Evolutionary conservation across 2,329 filamentous ascomycete species (phyloP).

Genomic region (Verticillium longisporum): DNA sequence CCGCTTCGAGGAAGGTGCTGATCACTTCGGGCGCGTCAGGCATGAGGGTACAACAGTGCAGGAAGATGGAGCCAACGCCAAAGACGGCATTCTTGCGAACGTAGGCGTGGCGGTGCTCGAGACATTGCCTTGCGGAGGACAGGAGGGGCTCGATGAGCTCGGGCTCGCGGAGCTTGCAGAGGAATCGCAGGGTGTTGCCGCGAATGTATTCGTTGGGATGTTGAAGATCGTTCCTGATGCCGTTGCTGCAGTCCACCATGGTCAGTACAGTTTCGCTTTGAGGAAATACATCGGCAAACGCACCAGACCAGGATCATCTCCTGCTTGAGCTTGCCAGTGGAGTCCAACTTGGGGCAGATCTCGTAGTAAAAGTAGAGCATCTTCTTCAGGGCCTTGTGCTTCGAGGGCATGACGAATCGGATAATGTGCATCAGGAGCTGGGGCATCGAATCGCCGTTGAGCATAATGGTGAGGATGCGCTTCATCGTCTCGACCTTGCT

Average conservation of each 20-base stretch:
- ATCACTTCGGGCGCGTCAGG: slow-evolving; percentile 93
- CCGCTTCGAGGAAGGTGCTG: slow-evolving; percentile 78
- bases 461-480: slow-evolving; percentile 92
- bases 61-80: slow-evolving; percentile 85
- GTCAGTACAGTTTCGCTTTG: not conserved
- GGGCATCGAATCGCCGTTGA: slow-evolving; percentile 95
- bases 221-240: slow-evolving; percentile 94
- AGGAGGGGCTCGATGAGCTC: slow-evolving; percentile 95
- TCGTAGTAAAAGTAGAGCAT: slow-evolving; percentile 99
- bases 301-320: slow-evolving; percentile 99
- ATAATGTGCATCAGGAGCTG: slow-evolving; percentile 99
- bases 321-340: slow-evolving; percentile 91
- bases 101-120: slow-evolving; percentile 95
- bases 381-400: slow-evolving; percentile 95
- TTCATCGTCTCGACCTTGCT: slow-evolving; percentile 94
- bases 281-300: slow-evolving; percentile 12
- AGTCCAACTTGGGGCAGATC: slow-evolving; percentile 93
- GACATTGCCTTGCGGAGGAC: slow-evolving; percentile 82
- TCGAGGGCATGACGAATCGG: slow-evolving; percentile 98
- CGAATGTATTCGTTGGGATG: slow-evolving; percentile 98
- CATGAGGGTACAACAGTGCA: slow-evolving; percentile 85
- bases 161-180: slow-evolving; percentile 90
- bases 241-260: slow-evolving; percentile 60
- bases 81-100: slow-evolving; percentile 98
- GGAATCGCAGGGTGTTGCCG: slow-evolving; percentile 95